Conservation (phyloP, 306 rosid genomes). For the Acacia crassicarpa region DNA sequence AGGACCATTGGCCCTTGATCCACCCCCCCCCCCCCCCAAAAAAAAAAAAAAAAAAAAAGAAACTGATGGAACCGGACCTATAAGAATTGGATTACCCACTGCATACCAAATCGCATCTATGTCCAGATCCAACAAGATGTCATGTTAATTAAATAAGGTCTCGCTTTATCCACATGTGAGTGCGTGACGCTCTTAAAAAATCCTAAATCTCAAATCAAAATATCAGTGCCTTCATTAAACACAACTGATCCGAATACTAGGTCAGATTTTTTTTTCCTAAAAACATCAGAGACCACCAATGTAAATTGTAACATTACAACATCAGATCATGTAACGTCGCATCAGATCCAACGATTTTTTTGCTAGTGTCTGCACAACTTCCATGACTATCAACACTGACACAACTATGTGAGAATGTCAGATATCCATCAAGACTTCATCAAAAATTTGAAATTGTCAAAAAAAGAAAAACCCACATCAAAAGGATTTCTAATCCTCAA, state of each 20-base stretch:
- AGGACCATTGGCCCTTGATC: not conserved
- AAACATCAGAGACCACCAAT: not conserved
- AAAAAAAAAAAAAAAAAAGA: not conserved
- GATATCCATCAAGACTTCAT: not conserved
- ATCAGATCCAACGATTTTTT: not conserved
- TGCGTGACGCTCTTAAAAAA: not conserved
- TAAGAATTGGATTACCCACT: not conserved
- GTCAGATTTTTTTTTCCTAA: not conserved
- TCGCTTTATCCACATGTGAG: not conserved
- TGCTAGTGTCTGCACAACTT: not conserved
- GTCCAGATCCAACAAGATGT: not conserved
- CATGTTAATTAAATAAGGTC: not conserved
- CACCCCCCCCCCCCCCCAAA: not conserved
- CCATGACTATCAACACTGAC: not conserved
- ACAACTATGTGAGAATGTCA: not conserved
- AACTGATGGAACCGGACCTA: not conserved
- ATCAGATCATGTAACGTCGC: not conserved
- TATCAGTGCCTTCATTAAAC: not conserved
- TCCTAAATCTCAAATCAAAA: constrained; percentile 5
- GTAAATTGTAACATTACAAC: not conserved
- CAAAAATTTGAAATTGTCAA: constrained; percentile 8
- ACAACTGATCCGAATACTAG: not conserved
- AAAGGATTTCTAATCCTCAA: constrained; percentile 17
- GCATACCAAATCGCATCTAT: not conserved
- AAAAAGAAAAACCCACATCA: not conserved